These are phyloP conservation scores for Cladosporium velox DNA, from an alignment of 2,329 filamentous ascomycete genomes.

Conservation along the genomic window DNA sequence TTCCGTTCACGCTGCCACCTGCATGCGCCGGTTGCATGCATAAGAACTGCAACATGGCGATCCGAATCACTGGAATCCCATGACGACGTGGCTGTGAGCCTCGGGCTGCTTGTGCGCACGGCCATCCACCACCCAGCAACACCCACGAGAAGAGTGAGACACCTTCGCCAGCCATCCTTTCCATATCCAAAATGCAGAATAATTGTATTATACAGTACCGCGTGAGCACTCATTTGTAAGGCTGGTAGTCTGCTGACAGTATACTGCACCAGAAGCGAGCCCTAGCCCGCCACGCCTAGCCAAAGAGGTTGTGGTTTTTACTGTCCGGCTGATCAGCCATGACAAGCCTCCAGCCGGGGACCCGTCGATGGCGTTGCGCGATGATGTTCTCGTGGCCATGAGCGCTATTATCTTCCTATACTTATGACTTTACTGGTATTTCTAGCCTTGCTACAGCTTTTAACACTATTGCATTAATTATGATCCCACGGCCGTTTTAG, in stretches of 20 bases:
- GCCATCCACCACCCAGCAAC: not conserved
- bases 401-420: not conserved
- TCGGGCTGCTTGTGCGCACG: not conserved
- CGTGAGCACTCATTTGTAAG: not conserved
- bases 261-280: not conserved
- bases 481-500: not conserved
- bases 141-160: not conserved
- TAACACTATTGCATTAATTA: not conserved
- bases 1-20: not conserved
- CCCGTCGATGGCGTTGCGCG: not conserved
- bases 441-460: not conserved
- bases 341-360: conserved; percentile 1
- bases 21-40: not conserved
- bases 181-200: not conserved
- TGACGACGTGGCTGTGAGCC: conserved; percentile 6
- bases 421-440: not conserved
- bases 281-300: not conserved
- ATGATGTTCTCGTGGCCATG: not conserved
- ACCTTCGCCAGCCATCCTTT: not conserved
- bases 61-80: not conserved
- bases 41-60: not conserved
- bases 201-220: not conserved
- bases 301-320: not conserved
- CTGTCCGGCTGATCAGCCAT: conserved; percentile 13
- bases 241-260: not conserved